phyloP scores from a whole-genome alignment of 2,329 filamentous ascomycete species.

The Diaporthe aspalathi region DNA sequence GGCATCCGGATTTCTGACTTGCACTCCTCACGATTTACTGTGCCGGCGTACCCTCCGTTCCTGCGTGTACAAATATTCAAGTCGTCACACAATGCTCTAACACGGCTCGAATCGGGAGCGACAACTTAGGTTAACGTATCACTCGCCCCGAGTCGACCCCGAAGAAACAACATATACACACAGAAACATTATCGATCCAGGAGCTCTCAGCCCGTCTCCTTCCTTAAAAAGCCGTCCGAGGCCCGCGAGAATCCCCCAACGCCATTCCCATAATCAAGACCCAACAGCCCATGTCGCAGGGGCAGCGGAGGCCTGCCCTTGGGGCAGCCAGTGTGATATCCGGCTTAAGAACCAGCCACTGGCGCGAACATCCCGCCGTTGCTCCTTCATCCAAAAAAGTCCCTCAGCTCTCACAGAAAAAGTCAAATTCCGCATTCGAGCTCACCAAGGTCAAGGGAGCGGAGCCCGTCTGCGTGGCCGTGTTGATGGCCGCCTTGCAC shows the following conservation, averaged over 20 bases:
- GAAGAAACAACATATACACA: neutral
- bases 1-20: no score
- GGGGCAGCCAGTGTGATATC: neutral
- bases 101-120: neutral
- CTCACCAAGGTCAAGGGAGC: slow-evolving; percentile 50
- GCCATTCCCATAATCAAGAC: neutral
- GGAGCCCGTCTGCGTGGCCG: slow-evolving; percentile 45
- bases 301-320: neutral
- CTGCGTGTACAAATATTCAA: no score
- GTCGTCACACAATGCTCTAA: no score
- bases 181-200: neutral
- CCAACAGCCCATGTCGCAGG: neutral
- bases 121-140: neutral
- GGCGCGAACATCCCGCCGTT: neutral
- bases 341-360: neutral
- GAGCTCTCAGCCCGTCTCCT: neutral
- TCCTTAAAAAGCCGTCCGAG: neutral
- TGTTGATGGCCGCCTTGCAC: slow-evolving; percentile 49
- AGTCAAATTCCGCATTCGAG: slow-evolving; percentile 57
- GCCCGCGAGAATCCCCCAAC: neutral
- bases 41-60: no score
- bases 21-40: no score
- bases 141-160: neutral
- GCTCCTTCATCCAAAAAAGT: no score
- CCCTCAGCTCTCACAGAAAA: slow-evolving; percentile 52